phyloP scores from a whole-genome alignment of 2,329 filamentous ascomycete species.

The Conoideocrella luteorostrata region DNA sequence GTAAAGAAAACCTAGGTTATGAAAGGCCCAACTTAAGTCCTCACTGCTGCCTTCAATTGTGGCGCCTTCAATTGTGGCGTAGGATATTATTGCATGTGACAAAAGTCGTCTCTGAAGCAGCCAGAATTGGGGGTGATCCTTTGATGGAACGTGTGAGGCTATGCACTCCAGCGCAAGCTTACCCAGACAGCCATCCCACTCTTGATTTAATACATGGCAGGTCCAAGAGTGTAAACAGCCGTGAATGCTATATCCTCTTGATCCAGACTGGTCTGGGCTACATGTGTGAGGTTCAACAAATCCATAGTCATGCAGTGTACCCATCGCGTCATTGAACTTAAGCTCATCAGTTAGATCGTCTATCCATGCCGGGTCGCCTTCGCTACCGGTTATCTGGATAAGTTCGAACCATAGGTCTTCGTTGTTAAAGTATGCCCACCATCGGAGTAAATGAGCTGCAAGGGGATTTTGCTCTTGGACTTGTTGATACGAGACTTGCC shows the following conservation, averaged over 20 bases:
- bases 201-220: neutral
- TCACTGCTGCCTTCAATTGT: neutral
- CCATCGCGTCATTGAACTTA: neutral
- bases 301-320: conserved; percentile 1
- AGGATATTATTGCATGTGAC: neutral
- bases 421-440: conserved; percentile 3
- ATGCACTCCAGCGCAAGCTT: neutral
- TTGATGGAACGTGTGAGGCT: neutral
- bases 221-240: neutral
- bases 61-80: too few relatives aligned
- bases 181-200: neutral
- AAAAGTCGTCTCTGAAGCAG: conserved; percentile 3
- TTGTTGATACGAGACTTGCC: conserved; percentile 31
- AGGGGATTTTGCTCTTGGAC: conserved; percentile 20
- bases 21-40: neutral
- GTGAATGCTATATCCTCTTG: conserved; percentile 1
- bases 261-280: neutral
- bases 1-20: neutral
- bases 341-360: neutral
- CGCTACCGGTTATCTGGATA: neutral
- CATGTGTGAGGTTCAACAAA: neutral
- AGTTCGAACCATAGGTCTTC: conserved; percentile 5
- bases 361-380: neutral
- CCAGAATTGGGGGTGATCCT: neutral
- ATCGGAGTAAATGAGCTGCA: conserved; percentile 1